These are phyloP conservation scores for Casuarina cunninghamiana DNA, from an alignment of 306 rosid genomes.

Conservation along the genomic window DNA sequence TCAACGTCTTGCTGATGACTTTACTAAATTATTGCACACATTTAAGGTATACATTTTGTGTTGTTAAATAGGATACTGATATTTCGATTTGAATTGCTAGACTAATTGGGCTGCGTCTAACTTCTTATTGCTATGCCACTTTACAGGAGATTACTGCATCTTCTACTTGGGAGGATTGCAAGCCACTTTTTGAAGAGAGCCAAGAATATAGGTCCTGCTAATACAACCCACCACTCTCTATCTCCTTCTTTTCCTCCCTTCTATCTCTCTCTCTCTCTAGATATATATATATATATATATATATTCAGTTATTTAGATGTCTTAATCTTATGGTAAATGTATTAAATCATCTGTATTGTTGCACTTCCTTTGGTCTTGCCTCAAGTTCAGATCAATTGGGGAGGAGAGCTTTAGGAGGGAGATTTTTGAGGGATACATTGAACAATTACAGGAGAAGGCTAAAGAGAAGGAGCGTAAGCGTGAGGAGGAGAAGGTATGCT, in stretches of 20 bases:
- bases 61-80: constrained; percentile 7
- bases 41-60: constrained; percentile 53
- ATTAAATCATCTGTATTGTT: not conserved
- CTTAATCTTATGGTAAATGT: not conserved
- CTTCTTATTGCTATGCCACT: constrained; percentile 19
- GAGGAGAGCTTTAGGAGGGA: constrained; percentile 70
- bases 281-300: not conserved
- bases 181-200: constrained; percentile 74
- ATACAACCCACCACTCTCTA: not conserved
- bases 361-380: not conserved
- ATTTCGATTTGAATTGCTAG: constrained; percentile 18
- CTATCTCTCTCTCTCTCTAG: not conserved
- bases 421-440: constrained; percentile 71
- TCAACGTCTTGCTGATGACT: constrained; percentile 91
- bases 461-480: constrained; percentile 97
- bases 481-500: constrained; percentile 86
- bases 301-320: not conserved
- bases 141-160: constrained; percentile 71
- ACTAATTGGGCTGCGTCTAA: constrained; percentile 10
- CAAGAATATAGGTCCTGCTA: constrained; percentile 77
- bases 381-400: constrained; percentile 64
- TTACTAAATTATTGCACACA: constrained; percentile 64
- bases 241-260: not conserved
- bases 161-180: constrained; percentile 92
- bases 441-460: constrained; percentile 74